phyloP scores from a whole-genome alignment of 345 rosid species.

The Euphorbia peplus region DNA sequence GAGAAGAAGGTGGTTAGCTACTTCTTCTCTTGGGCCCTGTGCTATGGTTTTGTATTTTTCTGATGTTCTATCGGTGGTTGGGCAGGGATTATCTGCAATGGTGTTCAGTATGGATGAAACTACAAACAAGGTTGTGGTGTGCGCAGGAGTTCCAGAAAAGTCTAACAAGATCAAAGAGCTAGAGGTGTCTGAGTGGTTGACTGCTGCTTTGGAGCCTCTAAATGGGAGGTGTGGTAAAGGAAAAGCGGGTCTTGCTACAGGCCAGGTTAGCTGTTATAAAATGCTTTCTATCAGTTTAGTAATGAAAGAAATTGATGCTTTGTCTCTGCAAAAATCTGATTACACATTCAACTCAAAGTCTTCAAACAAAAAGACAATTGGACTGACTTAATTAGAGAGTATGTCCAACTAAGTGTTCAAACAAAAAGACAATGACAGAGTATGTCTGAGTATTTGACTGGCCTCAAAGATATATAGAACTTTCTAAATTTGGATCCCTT shows the following conservation, averaged over 20 bases:
- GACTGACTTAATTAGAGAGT: neutral
- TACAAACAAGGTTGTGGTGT: constrained; percentile 83
- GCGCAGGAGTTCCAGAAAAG: constrained; percentile 84
- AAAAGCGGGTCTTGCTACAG: constrained; percentile 81
- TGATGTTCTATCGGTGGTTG: constrained; percentile 12
- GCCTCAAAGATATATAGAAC: no score
- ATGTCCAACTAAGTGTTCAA: no score
- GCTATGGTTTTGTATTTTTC: neutral
- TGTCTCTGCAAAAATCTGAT: neutral
- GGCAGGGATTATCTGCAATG: constrained; percentile 81
- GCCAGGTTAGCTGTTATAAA: constrained; percentile 60
- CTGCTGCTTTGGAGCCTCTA: constrained; percentile 68
- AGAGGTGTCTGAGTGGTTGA: constrained; percentile 88
- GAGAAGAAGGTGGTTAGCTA: constrained; percentile 51
- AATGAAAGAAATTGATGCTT: neutral
- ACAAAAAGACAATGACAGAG: no score
- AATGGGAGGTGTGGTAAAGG: constrained; percentile 94
- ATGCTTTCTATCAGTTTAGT: neutral
- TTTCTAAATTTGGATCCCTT: neutral
- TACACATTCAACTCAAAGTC: neutral
- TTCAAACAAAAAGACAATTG: neutral
- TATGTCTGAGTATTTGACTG: no score
- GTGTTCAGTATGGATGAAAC: constrained; percentile 78
- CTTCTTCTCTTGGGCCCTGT: neutral
- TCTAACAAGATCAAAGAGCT: constrained; percentile 49